Evolutionary conservation across 208 protist species (phyloP).

Genomic region (Acanthamoeba healyi): DNA sequence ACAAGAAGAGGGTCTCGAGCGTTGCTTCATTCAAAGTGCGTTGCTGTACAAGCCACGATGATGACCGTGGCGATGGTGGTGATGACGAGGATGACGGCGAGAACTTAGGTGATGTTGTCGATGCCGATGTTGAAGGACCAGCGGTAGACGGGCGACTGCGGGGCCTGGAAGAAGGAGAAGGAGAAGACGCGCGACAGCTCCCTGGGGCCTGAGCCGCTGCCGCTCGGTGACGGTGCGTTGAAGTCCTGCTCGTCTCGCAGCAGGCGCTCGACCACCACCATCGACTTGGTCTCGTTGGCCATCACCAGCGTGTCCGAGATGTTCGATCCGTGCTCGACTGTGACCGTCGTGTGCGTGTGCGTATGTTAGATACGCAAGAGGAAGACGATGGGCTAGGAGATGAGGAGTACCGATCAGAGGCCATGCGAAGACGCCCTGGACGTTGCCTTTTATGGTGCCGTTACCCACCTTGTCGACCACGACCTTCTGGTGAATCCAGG

Average conservation of each 20-base stretch:
- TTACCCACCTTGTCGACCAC: constrained; percentile 52
- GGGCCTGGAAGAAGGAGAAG: constrained; percentile 7
- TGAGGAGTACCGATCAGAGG: not conserved
- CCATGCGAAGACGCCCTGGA: constrained; percentile 34
- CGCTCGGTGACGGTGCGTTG: not conserved
- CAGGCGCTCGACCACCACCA: not conserved
- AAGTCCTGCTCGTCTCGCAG: not conserved
- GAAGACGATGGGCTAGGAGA: not conserved
- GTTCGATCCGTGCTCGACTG: not conserved
- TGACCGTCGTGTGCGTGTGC: not conserved
- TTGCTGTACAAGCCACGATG: too few species aligned
- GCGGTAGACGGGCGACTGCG: not conserved
- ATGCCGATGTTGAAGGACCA: constrained; percentile 31
- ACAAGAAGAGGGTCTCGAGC: too few species aligned
- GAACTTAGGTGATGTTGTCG: constrained; percentile 38
- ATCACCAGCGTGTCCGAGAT: not conserved
- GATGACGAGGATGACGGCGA: not conserved
- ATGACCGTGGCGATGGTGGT: too few species aligned
- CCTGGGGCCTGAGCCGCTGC: not conserved
- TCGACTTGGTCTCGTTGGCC: not conserved
- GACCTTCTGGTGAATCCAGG: not conserved
- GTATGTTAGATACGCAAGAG: not conserved
- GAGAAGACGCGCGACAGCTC: constrained; percentile 50
- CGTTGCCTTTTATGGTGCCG: constrained; percentile 4
- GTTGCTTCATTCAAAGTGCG: too few species aligned